Evolutionary conservation across 139 green algal species (phyloP).

Genomic region (Tetraselmis chui): DNA sequence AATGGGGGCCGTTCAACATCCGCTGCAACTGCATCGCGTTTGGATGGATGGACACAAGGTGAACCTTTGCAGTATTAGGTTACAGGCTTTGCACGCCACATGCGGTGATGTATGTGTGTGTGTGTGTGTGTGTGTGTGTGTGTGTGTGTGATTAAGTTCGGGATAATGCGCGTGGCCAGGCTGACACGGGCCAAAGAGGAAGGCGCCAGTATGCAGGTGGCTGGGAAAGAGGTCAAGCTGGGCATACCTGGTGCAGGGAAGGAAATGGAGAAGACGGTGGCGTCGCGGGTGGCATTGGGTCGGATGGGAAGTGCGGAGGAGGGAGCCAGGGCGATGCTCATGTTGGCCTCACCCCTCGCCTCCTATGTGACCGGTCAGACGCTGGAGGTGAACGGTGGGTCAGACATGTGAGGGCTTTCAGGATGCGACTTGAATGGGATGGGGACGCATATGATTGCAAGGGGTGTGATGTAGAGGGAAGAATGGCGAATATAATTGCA

Average conservation of each 20-base stretch:
- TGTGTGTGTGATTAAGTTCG: too few relatives aligned
- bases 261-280: not conserved
- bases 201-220: conserved; percentile 44
- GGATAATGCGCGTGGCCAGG: too few relatives aligned
- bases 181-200: conserved; percentile 56
- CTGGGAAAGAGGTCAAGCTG: conserved; percentile 50
- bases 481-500: too few relatives aligned
- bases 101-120: too few relatives aligned
- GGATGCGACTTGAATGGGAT: too few relatives aligned
- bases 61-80: not conserved
- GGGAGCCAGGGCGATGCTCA: conserved; percentile 68
- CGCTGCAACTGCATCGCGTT: conserved; percentile 73
- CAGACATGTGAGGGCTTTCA: not conserved
- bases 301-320: conserved; percentile 62
- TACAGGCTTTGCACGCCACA: too few relatives aligned
- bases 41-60: conserved; percentile 64
- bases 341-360: conserved; percentile 46
- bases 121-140: too few relatives aligned
- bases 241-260: conserved; percentile 54
- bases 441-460: too few relatives aligned
- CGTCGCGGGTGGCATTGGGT: conserved; percentile 36
- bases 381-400: conserved; percentile 45
- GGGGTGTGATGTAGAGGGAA: too few relatives aligned
- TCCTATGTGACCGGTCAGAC: conserved; percentile 49
- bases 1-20: conserved; percentile 76